Evolutionary conservation across 1,284 basidiomycete species (phyloP).

Genomic region (Irpex rosettiformis): DNA sequence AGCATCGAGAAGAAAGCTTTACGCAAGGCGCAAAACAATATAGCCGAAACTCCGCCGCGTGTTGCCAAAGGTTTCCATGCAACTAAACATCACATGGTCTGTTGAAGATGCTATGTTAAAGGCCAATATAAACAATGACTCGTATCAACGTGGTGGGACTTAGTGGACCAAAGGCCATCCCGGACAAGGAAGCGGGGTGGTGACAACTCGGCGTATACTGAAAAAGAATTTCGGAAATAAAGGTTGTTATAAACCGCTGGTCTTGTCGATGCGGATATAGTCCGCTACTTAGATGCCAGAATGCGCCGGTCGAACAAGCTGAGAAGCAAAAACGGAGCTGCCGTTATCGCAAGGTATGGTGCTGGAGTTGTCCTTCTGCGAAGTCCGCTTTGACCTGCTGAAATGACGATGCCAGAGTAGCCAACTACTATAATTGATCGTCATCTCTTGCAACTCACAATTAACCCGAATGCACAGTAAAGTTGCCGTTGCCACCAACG

Average conservation of each 20-base stretch:
- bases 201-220: conserved; percentile 3
- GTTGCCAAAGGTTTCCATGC: background rate
- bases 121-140: background rate
- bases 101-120: background rate
- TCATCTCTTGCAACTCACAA: background rate
- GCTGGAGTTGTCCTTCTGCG: no score
- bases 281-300: background rate
- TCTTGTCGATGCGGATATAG: background rate
- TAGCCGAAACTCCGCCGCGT: conserved; percentile 15
- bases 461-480: background rate
- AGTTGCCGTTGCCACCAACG: background rate
- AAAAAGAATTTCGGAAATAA: conserved; percentile 1
- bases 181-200: background rate
- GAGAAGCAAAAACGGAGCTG: no score
- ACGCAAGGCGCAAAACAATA: conserved; percentile 2
- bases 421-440: background rate
- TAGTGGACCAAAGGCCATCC: background rate
- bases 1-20: background rate
- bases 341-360: no score
- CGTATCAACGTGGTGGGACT: background rate
- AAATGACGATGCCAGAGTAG: background rate
- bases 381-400: background rate
- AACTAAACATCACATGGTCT: conserved; percentile 12
- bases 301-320: background rate
- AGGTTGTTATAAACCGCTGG: background rate